phyloP scores from a whole-genome alignment of 352 stramenopile species.

The Globisporangium spinosum region DNA sequence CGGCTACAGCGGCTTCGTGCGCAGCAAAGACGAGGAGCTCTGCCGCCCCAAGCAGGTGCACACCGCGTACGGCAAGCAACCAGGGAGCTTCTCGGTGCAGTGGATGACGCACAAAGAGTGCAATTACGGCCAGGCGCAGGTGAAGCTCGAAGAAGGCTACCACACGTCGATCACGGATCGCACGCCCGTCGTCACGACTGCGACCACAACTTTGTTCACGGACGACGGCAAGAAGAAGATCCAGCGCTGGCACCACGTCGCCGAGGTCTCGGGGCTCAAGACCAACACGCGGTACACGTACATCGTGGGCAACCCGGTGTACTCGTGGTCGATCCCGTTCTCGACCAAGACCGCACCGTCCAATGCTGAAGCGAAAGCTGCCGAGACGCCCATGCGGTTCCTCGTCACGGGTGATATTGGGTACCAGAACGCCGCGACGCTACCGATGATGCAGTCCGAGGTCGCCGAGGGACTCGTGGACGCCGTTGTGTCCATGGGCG shows the following conservation, averaged over 20 bases:
- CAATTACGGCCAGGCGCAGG: constrained; percentile 31
- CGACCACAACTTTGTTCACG: constrained; percentile 61
- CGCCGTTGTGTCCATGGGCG: constrained; percentile 80
- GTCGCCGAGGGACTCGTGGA: constrained; percentile 74
- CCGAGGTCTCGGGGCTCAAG: constrained; percentile 51
- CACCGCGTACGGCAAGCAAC: constrained; percentile 60
- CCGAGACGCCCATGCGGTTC: constrained; percentile 49
- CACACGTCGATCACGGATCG: constrained; percentile 36
- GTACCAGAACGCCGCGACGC: constrained; percentile 85
- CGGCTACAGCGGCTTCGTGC: constrained; percentile 44
- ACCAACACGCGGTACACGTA: constrained; percentile 80
- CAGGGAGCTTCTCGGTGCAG: constrained; percentile 66
- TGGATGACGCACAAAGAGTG: constrained; percentile 75
- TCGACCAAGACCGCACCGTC: constrained; percentile 70
- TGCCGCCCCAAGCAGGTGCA: constrained; percentile 82
- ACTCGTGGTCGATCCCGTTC: constrained; percentile 80
- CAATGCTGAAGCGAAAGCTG: constrained; percentile 20
- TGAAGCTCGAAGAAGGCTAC: constrained; percentile 63
- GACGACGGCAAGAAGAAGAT: constrained; percentile 57
- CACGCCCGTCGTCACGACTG: constrained; percentile 37
- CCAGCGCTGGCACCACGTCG: constrained; percentile 69
- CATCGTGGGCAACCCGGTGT: constrained; percentile 66
- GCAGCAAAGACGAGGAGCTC: constrained; percentile 34
- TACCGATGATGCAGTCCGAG: constrained; percentile 87
- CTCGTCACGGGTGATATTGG: constrained; percentile 86